Conservation (phyloP, 148 eudicot species). For the Pouteria glomerata region DNA sequence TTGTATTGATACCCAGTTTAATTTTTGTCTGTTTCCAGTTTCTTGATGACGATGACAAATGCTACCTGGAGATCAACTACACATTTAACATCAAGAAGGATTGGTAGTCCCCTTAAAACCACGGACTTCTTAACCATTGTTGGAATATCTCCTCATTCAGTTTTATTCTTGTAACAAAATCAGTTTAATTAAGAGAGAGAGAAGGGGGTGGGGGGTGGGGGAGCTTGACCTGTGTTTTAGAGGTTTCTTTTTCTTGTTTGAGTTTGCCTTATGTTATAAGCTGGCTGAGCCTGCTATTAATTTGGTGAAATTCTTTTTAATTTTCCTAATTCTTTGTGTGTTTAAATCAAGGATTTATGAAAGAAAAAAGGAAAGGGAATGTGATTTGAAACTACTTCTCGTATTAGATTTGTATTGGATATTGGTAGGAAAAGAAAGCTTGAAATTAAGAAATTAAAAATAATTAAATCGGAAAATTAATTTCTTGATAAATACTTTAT, state of each 20-base stretch:
- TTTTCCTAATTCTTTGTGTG: neutral
- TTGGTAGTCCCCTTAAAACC: conserved; percentile 12
- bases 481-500: too few relatives aligned
- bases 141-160: neutral
- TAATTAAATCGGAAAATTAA: too few relatives aligned
- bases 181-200: too few relatives aligned
- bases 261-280: neutral
- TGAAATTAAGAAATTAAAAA: too few relatives aligned
- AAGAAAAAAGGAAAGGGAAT: too few relatives aligned
- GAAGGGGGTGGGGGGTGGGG: too few relatives aligned
- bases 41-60: conserved; percentile 38
- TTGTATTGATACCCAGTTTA: neutral
- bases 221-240: too few relatives aligned
- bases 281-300: neutral
- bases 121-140: neutral
- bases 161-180: neutral
- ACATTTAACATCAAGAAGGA: conserved; percentile 37
- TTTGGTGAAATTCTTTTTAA: neutral
- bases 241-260: neutral
- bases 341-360: too few relatives aligned
- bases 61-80: conserved; percentile 37
- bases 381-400: too few relatives aligned
- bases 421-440: too few relatives aligned
- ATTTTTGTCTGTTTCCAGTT: conserved; percentile 23
- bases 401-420: too few relatives aligned